A percentile compares a stretch with the other conserved stretches of the same genome.
Evolutionary conservation across 2,329 filamentous ascomycete genomes (phyloP).

Genomic region (Fusarium newnesense): DNA sequence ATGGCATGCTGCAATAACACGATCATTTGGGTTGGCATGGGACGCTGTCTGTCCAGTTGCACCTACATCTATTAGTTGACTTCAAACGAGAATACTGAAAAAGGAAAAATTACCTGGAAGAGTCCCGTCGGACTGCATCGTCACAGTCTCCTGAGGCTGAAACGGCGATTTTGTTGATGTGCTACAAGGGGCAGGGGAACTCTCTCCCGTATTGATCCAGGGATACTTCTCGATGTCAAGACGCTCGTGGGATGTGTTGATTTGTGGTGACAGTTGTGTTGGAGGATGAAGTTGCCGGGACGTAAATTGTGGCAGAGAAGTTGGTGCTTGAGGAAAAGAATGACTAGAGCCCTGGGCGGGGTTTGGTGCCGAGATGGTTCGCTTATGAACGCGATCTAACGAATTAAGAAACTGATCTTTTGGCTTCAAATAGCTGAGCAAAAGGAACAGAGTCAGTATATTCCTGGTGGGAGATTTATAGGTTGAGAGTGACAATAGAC

Average conservation of each 20-base stretch:
- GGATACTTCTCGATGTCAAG: conserved; percentile 25
- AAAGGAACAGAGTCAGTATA: conserved; percentile 8
- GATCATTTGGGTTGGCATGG: conserved; percentile 26
- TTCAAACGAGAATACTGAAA: background rate
- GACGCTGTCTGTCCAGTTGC: background rate
- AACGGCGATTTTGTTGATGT: conserved; percentile 21
- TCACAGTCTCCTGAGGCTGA: conserved; percentile 10
- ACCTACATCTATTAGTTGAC: conserved; percentile 8
- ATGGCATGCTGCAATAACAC: conserved; percentile 35
- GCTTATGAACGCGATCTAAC: conserved; percentile 55
- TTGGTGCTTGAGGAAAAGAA: conserved; percentile 30
- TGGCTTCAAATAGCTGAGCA: conserved; percentile 20
- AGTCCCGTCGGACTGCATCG: conserved; percentile 10
- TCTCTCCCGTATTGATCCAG: conserved; percentile 20
- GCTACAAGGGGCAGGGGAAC: conserved; percentile 19
- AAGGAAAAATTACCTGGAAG: conserved; percentile 14
- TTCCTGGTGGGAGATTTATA: conserved; percentile 10
- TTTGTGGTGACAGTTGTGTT: conserved; percentile 26
- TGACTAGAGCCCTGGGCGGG: conserved; percentile 46
- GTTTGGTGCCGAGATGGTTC: conserved; percentile 61
- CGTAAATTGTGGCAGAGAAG: conserved; percentile 34
- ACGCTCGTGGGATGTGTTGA: conserved; percentile 23
- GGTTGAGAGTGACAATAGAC: background rate
- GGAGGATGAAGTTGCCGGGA: conserved; percentile 25
- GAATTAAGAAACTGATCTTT: conserved; percentile 27